Percentiles rank a stretch among this genome's conserved stretches.
These are phyloP conservation scores for Fusarium continuum DNA, from an alignment of 2,329 filamentous ascomycete species.

Conservation along the genomic window DNA sequence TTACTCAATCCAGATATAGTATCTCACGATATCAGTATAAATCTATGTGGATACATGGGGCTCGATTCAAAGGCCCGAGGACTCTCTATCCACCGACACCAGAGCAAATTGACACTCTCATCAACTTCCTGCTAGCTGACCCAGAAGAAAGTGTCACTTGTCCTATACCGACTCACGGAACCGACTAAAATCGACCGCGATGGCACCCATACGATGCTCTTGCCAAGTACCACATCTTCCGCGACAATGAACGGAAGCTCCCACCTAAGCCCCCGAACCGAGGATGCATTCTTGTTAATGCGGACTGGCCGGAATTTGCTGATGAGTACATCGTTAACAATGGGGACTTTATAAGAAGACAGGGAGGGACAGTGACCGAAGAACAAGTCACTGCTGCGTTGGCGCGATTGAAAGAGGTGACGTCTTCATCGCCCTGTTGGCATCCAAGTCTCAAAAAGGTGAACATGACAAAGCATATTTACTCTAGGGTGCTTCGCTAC, in stretches of 20 bases:
- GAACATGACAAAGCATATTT: no score
- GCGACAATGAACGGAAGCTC: conserved; percentile 4
- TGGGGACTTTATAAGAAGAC: not conserved
- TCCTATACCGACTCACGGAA: no score
- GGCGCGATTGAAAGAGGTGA: not conserved
- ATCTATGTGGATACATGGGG: not conserved
- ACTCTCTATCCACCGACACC: no score
- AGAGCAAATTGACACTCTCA: conserved; percentile 10
- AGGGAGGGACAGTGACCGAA: not conserved
- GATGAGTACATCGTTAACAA: not conserved
- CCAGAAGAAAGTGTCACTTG: not conserved
- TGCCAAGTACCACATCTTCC: conserved; percentile 8
- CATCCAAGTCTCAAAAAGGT: not conserved
- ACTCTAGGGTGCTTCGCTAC: no score
- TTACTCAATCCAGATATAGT: no score
- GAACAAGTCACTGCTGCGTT: not conserved
- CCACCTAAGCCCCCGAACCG: not conserved
- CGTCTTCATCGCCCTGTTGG: not conserved
- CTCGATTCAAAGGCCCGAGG: not conserved
- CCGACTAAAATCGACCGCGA: conserved; percentile 1
- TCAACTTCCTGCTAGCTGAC: not conserved
- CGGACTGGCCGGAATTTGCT: conserved; percentile 4
- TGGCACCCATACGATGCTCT: conserved; percentile 1
- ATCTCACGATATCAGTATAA: no score
- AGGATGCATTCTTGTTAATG: not conserved